Evolutionary conservation across 2,329 filamentous ascomycete genomes (phyloP), one percentile per base, ranked within the genome.

Genomic region (Neoascochyta sp.): DNA sequence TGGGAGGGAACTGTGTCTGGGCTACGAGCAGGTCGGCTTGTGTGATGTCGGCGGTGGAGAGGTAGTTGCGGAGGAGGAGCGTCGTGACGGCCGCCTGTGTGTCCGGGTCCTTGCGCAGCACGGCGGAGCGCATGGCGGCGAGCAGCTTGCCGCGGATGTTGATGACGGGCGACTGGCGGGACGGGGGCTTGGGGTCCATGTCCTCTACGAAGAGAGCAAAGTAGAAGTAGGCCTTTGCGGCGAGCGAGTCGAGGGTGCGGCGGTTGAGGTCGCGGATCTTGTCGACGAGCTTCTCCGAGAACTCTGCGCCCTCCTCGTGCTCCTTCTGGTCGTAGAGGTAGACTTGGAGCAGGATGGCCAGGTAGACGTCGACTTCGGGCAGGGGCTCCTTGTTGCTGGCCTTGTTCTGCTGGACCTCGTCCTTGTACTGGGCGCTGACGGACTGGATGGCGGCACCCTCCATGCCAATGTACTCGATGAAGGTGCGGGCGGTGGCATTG

Each of bases 81-180:
- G 94, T 93, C 47, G 94, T 96, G 49, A 96, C 87, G 1, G 90
- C 87, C 16, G 92, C 87, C 68, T 96, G 90, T n/a, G 86, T 95
- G 55, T 98, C 92, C 45, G 88, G 80, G 64, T 98, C 92, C 70
- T 96, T 96, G 52, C 92, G 83, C 43, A 98, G 74, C 16, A 96
- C 92, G n/a, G 92, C 86, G 24, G 90, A 96, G 55, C 92, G 80
- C 37, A 98, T 80, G 11, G 89, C 90, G 31, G 86, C 81, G 32
- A 98, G 79, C 28, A 98, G 76, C 42, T 81, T 83, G 33, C 89
- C 86, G 37, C 92, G 83, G 55, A 95, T 88, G 22, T 82, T 75
- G 40, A 95, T 85, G 46, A 95, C 79, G 3, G 88, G 83, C 5
- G 89, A 94, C 54, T 86, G 82, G 33, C 87, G 83, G 29, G 89